These are phyloP conservation scores for Meyerozyma guilliermondii DNA, from an alignment of 1,139 yeast genomes.

Conservation along the genomic window DNA sequence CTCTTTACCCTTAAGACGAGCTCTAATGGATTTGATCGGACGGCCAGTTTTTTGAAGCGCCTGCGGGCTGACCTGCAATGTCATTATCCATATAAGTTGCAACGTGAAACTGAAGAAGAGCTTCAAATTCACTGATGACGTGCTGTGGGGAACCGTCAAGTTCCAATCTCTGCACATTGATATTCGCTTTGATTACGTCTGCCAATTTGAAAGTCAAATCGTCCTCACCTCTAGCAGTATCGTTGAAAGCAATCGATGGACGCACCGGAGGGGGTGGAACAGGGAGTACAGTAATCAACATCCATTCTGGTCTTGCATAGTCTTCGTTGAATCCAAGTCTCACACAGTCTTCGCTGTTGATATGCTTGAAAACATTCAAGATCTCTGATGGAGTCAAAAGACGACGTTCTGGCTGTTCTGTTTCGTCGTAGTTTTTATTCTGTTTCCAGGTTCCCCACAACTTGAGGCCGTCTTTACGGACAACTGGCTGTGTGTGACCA, in stretches of 20 bases:
- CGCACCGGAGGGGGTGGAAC: conserved; percentile 99
- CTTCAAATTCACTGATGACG: conserved; percentile 93
- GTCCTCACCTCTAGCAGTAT: conserved; percentile 99
- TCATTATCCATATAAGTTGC: conserved; percentile 99
- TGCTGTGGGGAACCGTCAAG: conserved; percentile 99
- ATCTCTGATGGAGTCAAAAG: conserved; percentile 85
- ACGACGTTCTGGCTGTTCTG: conserved; percentile 90
- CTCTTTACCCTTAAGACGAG: conserved; percentile 98
- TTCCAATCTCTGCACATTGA: conserved; percentile 91
- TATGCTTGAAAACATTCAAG: conserved; percentile 86
- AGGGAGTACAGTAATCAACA: conserved; percentile 91
- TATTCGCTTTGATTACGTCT: conserved; percentile 93
- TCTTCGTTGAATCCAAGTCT: conserved; percentile 90
- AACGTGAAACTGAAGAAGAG: conserved; percentile 91
- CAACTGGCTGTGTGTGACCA: conserved; percentile 94
- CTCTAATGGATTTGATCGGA: conserved; percentile 97
- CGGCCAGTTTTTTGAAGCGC: conserved; percentile 98
- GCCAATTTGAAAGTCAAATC: conserved; percentile 97
- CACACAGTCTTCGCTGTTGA: conserved; percentile 75
- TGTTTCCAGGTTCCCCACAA: conserved; percentile 98
- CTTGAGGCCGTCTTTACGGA: conserved; percentile 93
- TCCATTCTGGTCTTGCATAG: conserved; percentile 98
- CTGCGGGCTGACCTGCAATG: conserved; percentile 99
- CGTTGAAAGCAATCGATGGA: conserved; percentile 96
- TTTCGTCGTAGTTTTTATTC: conserved; percentile 70